Evolutionary conservation across 371 early-diverging fungal genomes (phyloP), one percentile per base, ranked within the genome.

Genomic region (Mortierella sp.): DNA sequence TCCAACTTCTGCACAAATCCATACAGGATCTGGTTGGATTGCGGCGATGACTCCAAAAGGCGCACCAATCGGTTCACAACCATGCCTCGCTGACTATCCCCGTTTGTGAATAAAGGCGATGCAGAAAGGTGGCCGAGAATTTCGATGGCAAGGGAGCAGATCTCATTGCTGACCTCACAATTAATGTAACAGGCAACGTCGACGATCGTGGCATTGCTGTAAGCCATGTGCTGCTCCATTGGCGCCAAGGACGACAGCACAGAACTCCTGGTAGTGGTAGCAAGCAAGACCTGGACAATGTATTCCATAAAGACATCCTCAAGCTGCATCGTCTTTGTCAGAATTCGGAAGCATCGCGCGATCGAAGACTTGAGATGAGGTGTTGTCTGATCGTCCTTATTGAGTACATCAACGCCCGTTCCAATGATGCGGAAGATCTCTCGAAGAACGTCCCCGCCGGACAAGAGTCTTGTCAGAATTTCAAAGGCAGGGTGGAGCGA

Each of bases 401-500:
- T 89, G 19, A 92, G 67, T 0, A 78, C 58, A 30, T 87, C 85
- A 8, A 89, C 87, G 8, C 88, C 90, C 12, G 82, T 80, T n/a
- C 79, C 70, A 24, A 94, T 68, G 11, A 94, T 79, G 24, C 84
- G 78, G 73, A 94, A 88, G 9, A 97, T 56, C 43, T 87, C 84
- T 12, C 84, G 81, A 17, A 92, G 73, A 6, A 95, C 81, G 42
- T 86, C 83, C 17, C 92, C 87, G 14, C 94, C 95, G 4, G 91
- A 87, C 19, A 98, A 78, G n/a, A 96, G 65, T 19, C 93, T 86
- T 24, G 86, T 82, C 47, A 92, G 65, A 4, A 98, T 83, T 59
- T 94, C 91, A 64, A 94, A 97, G 2, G 95, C 97, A 4, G 97
- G 96, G 44, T 97, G 97, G 6, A 80, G 75, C 23, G 64, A 64